Conservation (phyloP, 805 yeast species). For the Nakazawaea peltata region DNA sequence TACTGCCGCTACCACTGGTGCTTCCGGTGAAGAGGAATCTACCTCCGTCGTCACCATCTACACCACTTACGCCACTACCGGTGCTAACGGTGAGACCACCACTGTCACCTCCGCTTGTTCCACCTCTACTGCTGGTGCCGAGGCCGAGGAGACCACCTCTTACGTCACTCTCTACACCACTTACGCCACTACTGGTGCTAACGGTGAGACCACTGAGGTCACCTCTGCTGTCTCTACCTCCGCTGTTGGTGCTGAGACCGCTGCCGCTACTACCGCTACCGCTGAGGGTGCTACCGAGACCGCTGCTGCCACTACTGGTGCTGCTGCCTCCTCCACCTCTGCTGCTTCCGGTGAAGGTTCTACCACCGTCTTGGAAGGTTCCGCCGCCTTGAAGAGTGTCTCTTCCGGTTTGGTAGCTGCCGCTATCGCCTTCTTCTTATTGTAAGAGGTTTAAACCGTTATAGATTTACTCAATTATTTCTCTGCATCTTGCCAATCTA, state of each 20-base stretch:
- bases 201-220: neutral
- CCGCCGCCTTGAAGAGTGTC: conserved; percentile 2
- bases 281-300: neutral
- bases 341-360: neutral
- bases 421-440: conserved; percentile 9
- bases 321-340: neutral
- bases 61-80: conserved; percentile 9
- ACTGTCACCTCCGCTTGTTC: conserved; percentile 10
- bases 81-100: conserved; percentile 10
- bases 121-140: conserved; percentile 4
- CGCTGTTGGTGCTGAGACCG: no score
- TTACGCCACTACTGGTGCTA: conserved; percentile 1
- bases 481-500: no score
- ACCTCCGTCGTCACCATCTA: conserved; percentile 8
- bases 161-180: no score
- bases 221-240: neutral
- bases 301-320: neutral
- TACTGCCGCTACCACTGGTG: conserved; percentile 4
- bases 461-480: no score
- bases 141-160: conserved; percentile 1
- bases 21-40: conserved; percentile 6
- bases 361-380: conserved; percentile 8
- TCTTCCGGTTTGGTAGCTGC: conserved; percentile 9
- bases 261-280: neutral
- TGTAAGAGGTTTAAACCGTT: conserved; percentile 3